Conservation (phyloP, 2,329 filamentous ascomycete species). For the Huntiella savannae region DNA sequence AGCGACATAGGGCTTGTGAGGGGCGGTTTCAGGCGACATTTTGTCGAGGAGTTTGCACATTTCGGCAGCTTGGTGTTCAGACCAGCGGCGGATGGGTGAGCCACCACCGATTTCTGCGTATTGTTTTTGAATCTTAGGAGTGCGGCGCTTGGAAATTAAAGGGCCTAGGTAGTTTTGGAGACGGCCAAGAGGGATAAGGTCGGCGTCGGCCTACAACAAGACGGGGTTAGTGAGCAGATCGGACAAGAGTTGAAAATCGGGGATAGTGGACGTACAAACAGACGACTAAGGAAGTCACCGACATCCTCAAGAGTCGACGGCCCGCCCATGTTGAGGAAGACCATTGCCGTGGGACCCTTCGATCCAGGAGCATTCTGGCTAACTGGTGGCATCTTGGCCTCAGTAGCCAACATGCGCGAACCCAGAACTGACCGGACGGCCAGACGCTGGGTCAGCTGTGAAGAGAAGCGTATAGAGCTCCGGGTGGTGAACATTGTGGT, state of each 20-base stretch:
- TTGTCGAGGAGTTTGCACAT: conserved; percentile 96
- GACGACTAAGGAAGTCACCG: conserved; percentile 66
- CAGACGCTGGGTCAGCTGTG: conserved; percentile 14
- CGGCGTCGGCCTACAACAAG: conserved; percentile 56
- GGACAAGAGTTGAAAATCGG: neutral
- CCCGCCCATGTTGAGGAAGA: conserved; percentile 98
- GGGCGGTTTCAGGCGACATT: conserved; percentile 78
- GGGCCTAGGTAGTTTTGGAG: conserved; percentile 82
- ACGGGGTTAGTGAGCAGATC: neutral
- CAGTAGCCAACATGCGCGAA: conserved; percentile 18
- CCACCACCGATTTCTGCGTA: conserved; percentile 90
- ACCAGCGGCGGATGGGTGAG: conserved; percentile 97
- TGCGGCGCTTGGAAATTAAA: conserved; percentile 67
- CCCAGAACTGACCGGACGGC: conserved; percentile 15
- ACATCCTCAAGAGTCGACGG: conserved; percentile 80
- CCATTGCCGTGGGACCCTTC: conserved; percentile 85
- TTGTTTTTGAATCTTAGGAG: conserved; percentile 91
- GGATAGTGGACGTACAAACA: conserved; percentile 51
- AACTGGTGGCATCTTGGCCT: conserved; percentile 43
- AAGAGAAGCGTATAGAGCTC: conserved; percentile 12
- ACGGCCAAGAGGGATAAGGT: conserved; percentile 86
- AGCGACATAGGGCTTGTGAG: conserved; percentile 92
- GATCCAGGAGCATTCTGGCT: conserved; percentile 54
- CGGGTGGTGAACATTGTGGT: conserved; percentile 18
- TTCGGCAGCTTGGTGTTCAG: conserved; percentile 77